Evolutionary conservation across 345 rosid genomes (phyloP).

Genomic region (Salix brachista): DNA sequence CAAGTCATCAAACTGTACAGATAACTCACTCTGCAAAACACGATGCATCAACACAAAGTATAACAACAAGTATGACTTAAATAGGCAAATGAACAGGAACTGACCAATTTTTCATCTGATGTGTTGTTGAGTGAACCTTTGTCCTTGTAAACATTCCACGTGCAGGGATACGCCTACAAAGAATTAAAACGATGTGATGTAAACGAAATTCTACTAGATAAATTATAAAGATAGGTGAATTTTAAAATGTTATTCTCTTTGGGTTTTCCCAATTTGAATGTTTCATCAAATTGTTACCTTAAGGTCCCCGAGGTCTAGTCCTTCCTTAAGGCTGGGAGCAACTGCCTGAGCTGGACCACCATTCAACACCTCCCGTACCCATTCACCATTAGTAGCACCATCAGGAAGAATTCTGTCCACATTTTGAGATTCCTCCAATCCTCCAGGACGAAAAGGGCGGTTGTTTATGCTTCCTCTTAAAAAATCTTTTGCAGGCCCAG

Average conservation of each 20-base stretch:
- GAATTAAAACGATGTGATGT: constrained; percentile 6
- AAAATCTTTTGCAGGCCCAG: constrained; percentile 70
- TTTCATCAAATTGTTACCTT: constrained; percentile 41
- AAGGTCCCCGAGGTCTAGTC: constrained; percentile 76
- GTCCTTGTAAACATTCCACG: constrained; percentile 73
- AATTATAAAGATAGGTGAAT: neutral
- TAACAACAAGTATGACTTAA: neutral
- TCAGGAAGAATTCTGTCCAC: constrained; percentile 60
- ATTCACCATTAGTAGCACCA: constrained; percentile 71
- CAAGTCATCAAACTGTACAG: constrained; percentile 85
- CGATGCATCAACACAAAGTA: constrained; percentile 2
- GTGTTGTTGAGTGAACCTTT: constrained; percentile 30
- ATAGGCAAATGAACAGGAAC: constrained; percentile 26
- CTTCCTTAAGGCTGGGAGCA: constrained; percentile 83
- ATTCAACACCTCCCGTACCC: constrained; percentile 67
- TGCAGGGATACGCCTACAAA: constrained; percentile 57
- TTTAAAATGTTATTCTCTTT: neutral
- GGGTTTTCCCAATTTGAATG: neutral
- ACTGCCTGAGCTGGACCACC: constrained; percentile 66
- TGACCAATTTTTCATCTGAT: constrained; percentile 60
- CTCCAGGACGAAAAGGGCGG: constrained; percentile 97
- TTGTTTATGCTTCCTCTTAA: constrained; percentile 82
- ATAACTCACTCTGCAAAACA: constrained; percentile 60
- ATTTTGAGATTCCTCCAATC: constrained; percentile 67
- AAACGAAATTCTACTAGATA: neutral